Evolutionary conservation across 441 rosid genomes (phyloP).

Genomic region (Arabidopsis lyrata): DNA sequence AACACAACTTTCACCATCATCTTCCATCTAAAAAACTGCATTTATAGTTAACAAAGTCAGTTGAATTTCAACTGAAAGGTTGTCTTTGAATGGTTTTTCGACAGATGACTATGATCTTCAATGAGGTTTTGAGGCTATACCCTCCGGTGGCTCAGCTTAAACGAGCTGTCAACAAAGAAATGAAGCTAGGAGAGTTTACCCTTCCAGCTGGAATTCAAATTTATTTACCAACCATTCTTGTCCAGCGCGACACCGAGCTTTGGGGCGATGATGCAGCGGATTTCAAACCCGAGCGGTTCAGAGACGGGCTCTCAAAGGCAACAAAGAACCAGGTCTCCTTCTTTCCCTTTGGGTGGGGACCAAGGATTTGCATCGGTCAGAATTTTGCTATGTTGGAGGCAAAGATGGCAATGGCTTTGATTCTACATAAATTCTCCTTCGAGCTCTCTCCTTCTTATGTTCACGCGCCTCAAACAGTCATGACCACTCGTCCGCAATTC

Average conservation of each 20-base stretch:
- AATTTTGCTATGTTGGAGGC: constrained; percentile 60
- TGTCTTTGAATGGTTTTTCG: not conserved
- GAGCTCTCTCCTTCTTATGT: constrained; percentile 57
- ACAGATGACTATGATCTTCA: constrained; percentile 48
- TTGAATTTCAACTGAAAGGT: not conserved
- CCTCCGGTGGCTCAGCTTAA: constrained; percentile 42
- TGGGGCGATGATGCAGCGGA: constrained; percentile 54
- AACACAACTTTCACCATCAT: not conserved
- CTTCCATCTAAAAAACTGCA: not conserved
- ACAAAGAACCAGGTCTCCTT: constrained; percentile 51
- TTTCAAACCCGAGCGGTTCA: constrained; percentile 59
- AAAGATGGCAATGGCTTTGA: constrained; percentile 55
- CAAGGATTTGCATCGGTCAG: constrained; percentile 62
- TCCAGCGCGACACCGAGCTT: constrained; percentile 47
- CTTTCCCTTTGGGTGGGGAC: constrained; percentile 60
- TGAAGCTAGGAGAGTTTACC: constrained; percentile 48
- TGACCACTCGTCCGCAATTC: constrained; percentile 50
- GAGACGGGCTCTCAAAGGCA: constrained; percentile 51
- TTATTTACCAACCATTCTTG: constrained; percentile 42
- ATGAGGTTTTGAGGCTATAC: constrained; percentile 52
- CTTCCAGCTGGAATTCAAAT: constrained; percentile 49
- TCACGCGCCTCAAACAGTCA: constrained; percentile 48
- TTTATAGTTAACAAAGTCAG: not conserved
- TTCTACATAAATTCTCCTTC: constrained; percentile 53
- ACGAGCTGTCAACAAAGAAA: constrained; percentile 47